Base-by-base conservation (phyloP, 768 basidiomycete species). In the Lactifluus volemus region DNA sequence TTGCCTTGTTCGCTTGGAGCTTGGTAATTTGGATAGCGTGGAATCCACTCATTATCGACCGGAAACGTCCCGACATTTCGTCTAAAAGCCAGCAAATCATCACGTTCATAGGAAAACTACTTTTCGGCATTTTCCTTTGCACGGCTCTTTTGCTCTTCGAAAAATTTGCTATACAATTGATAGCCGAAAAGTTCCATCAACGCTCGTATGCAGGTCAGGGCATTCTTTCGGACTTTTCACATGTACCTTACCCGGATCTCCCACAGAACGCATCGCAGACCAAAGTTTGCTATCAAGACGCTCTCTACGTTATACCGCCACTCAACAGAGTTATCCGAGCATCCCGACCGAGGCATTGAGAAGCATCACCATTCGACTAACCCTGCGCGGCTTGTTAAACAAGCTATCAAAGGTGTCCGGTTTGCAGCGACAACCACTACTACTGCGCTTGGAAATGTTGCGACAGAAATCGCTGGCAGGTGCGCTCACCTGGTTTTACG, bases 111-210 rank as follows among this genome's bases (percentile, higher is more conserved):
- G 80, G 76, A 3, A 85, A 84, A 69, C 73, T 92, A 30, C 76
- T 91, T 7, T 92, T 94, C 68, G 89, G 84, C 8, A 70, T 88
- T 52, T 80, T 84, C 68, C 68, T 94, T 51, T 89, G 84, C 68
- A 72, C 86, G 0, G 79, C 79, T 30, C 77, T 92, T 29, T 79
- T 94, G 6, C 77, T 88, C 11, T 85, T 81, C 57, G 92, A 94
- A 72, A 97, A 97, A 69, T 82, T 94, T 61, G 72, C 86, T 14
- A 89, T 97, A 51, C 93, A 95, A 70, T 84, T 84, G 77, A 92
- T 96, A 66, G 86, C 86, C 49, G 79, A 77, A 49, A 88, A 89
- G 69, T 92, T 91, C 71, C 89, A 92, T 69, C 86, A 89, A 69
- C 75, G 84, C 52, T 86, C 84, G 6, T 91, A 87, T 66, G 81